Conservation (phyloP, 2,329 filamentous ascomycete species). For the Aspergillus sp. region DNA sequence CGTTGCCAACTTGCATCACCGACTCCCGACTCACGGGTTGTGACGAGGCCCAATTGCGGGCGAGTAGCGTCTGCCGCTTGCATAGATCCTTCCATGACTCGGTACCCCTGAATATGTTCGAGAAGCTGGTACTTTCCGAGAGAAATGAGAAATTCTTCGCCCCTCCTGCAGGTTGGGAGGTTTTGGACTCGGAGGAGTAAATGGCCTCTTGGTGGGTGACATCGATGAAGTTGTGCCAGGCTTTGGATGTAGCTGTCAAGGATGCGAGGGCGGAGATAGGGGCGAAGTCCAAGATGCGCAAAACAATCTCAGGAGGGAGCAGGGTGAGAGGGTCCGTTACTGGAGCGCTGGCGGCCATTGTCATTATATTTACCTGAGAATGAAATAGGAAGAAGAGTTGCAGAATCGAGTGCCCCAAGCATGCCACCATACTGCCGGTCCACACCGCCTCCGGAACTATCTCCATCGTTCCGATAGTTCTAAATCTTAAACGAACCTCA, state of each 20-base stretch:
- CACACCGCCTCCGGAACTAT: constrained; percentile 8
- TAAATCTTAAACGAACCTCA: no score
- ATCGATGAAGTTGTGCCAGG: constrained; percentile 46
- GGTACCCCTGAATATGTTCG: constrained; percentile 33
- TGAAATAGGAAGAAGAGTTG: constrained; percentile 6
- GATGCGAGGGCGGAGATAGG: constrained; percentile 34
- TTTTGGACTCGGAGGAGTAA: constrained; percentile 40
- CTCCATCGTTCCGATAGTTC: no score
- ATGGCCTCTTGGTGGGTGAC: constrained; percentile 43
- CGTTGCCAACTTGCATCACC: constrained; percentile 41
- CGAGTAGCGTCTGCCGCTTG: constrained; percentile 40
- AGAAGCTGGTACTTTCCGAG: constrained; percentile 25
- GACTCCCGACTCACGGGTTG: constrained; percentile 38
- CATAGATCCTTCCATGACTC: constrained; percentile 47
- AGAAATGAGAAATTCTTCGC: constrained; percentile 33
- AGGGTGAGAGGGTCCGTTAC: constrained; percentile 27
- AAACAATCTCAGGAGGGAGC: constrained; percentile 41
- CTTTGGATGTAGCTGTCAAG: constrained; percentile 33
- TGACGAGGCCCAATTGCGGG: constrained; percentile 37
- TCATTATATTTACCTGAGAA: constrained; percentile 1
- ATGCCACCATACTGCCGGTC: constrained; percentile 8
- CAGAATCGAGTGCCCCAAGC: not conserved
- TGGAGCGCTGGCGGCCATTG: constrained; percentile 16
- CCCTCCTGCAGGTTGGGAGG: constrained; percentile 21
- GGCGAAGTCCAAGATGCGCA: constrained; percentile 41